Conservation (phyloP, 331 rosid species). For the Telfairia occidentalis region DNA sequence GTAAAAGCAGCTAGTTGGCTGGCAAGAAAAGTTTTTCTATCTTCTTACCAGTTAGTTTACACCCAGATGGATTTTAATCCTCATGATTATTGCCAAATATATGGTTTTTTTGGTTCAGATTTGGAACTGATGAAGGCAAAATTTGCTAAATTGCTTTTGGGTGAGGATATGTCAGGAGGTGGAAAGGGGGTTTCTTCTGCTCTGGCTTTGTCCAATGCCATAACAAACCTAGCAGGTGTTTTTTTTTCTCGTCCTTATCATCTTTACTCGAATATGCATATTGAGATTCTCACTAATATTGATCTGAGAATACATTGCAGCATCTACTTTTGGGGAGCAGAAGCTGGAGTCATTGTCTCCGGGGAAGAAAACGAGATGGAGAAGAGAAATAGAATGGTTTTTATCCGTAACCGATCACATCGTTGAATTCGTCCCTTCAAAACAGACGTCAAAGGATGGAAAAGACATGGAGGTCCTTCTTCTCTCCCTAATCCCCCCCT, state of each 20-base stretch:
- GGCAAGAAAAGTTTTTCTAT: neutral
- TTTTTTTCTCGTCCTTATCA: neutral
- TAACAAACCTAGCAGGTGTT: conserved; percentile 77
- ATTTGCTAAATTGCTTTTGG: conserved; percentile 78
- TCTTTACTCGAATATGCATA: neutral
- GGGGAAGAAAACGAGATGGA: conserved; percentile 66
- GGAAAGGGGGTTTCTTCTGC: conserved; percentile 98
- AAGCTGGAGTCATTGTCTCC: conserved; percentile 59
- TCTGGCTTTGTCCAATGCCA: conserved; percentile 79
- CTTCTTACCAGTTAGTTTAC: neutral
- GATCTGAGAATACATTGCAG: conserved; percentile 19
- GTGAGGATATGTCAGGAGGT: conserved; percentile 98
- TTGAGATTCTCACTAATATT: neutral
- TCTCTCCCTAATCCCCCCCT: conserved; percentile 4
- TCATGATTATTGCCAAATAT: neutral
- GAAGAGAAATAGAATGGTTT: conserved; percentile 77
- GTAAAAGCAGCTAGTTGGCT: conserved; percentile 13
- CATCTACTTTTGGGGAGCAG: conserved; percentile 80
- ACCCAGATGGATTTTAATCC: neutral
- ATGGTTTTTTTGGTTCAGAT: conserved; percentile 31
- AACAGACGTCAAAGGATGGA: conserved; percentile 57
- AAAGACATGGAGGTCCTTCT: conserved; percentile 54
- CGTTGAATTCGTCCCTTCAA: conserved; percentile 73
- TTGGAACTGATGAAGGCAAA: conserved; percentile 65
- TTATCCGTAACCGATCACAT: conserved; percentile 44